Conservation (phyloP, 805 yeast species). For the Cyberlindnera galapagoensis region DNA sequence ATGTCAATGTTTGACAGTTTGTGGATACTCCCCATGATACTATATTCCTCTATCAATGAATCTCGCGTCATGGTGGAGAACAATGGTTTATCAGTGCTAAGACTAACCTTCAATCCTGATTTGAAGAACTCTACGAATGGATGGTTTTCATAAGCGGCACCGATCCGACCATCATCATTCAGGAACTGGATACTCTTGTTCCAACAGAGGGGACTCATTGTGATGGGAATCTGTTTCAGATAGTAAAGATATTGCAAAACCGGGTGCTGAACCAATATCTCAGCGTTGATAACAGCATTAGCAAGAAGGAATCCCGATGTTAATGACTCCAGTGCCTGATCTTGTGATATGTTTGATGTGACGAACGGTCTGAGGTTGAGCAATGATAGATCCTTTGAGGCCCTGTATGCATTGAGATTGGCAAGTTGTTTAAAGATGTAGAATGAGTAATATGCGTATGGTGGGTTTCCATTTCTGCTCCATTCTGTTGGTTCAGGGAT, state of each 20-base stretch:
- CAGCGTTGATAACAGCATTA: slow-evolving; percentile 22
- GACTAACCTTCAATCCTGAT: slow-evolving; percentile 19
- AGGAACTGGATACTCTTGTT: slow-evolving; percentile 20
- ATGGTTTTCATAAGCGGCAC: slow-evolving; percentile 16
- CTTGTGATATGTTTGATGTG: slow-evolving; percentile 18
- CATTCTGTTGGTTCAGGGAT: slow-evolving; percentile 26
- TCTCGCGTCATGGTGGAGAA: slow-evolving; percentile 23
- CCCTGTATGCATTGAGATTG: slow-evolving; percentile 19
- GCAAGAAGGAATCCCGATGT: slow-evolving; percentile 20
- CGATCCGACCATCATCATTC: slow-evolving; percentile 19
- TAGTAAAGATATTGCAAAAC: slow-evolving; percentile 22
- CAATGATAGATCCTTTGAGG: slow-evolving; percentile 11
- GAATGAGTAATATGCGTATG: slow-evolving; percentile 32
- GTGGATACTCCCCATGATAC: slow-evolving; percentile 22
- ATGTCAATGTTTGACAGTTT: slow-evolving; percentile 22
- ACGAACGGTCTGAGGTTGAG: slow-evolving; percentile 20
- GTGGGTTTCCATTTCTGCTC: slow-evolving; percentile 31
- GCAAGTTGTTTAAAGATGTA: slow-evolving; percentile 25
- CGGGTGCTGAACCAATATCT: slow-evolving; percentile 18
- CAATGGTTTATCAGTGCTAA: slow-evolving; percentile 22
- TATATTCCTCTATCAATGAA: slow-evolving; percentile 25
- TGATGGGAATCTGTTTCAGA: slow-evolving; percentile 24
- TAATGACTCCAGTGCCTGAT: slow-evolving; percentile 22
- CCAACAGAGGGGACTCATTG: slow-evolving; percentile 26
- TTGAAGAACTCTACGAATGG: slow-evolving; percentile 23